phyloP scores from a whole-genome alignment of 768 basidiomycete species.

The Dentipellis fragilis region DNA sequence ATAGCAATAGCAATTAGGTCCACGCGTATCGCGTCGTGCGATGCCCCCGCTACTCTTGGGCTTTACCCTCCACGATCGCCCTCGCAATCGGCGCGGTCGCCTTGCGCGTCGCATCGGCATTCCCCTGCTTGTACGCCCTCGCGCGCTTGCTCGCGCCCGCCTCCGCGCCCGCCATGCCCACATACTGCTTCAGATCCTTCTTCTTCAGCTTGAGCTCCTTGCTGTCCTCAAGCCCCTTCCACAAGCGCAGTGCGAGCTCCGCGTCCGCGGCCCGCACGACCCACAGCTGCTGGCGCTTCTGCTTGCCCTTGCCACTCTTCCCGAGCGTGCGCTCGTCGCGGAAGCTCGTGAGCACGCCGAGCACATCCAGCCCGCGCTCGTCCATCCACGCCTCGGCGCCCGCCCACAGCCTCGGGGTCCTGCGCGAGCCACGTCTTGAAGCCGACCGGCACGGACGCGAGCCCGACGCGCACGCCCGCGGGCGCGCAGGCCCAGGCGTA shows the following conservation, averaged over 20 bases:
- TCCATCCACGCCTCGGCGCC: slow-evolving; percentile 50
- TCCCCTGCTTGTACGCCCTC: slow-evolving; percentile 8
- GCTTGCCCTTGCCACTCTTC: slow-evolving; percentile 41
- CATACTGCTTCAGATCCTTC: slow-evolving; percentile 18
- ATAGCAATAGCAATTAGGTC: no score
- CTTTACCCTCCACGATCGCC: neutral
- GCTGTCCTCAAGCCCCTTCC: slow-evolving; percentile 48
- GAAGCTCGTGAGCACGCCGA: slow-evolving; percentile 78
- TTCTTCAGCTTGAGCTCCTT: slow-evolving; percentile 42
- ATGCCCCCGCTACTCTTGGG: no score
- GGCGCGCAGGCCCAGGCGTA: slow-evolving; percentile 43
- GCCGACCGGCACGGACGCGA: slow-evolving; percentile 73
- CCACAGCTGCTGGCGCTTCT: slow-evolving; percentile 60
- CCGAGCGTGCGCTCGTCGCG: slow-evolving; percentile 30
- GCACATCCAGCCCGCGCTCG: slow-evolving; percentile 50
- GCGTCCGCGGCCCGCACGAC: slow-evolving; percentile 36
- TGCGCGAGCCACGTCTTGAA: slow-evolving; percentile 47
- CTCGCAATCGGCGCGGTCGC: slow-evolving; percentile 8
- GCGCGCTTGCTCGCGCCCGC: slow-evolving; percentile 7
- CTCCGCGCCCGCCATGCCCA: slow-evolving; percentile 9
- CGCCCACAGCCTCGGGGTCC: slow-evolving; percentile 28
- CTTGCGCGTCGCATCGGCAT: slow-evolving; percentile 9
- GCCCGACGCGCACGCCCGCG: slow-evolving; percentile 49
- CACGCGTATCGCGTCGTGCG: no score
- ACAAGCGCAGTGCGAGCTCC: slow-evolving; percentile 38